Evolutionary conservation across 768 basidiomycete species (phyloP).

Genomic region (Leccinum imitatum): DNA sequence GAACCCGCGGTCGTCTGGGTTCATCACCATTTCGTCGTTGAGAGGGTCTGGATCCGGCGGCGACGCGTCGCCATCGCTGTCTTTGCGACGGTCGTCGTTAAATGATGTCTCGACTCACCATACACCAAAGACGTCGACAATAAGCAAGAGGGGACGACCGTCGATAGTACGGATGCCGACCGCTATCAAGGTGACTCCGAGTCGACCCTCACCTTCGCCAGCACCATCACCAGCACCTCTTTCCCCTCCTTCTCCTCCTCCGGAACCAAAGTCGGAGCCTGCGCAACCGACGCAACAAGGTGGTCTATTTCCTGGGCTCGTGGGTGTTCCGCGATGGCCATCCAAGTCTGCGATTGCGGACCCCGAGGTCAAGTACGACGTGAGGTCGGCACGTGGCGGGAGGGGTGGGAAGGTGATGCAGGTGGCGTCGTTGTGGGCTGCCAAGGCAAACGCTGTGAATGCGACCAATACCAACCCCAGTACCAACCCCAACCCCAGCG

Average conservation of each 20-base stretch:
- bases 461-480: neutral
- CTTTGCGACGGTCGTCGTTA: constrained; percentile 21
- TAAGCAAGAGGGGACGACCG: neutral
- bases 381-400: constrained; percentile 77
- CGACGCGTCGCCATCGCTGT: constrained; percentile 11
- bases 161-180: constrained; percentile 16
- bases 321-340: constrained; percentile 30
- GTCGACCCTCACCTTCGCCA: neutral
- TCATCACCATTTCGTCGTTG: constrained; percentile 61
- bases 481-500: neutral
- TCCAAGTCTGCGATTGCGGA: constrained; percentile 35
- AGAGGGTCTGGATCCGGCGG: constrained; percentile 27
- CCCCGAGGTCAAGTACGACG: constrained; percentile 64
- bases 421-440: constrained; percentile 73
- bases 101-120: constrained; percentile 19
- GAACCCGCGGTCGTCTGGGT: constrained; percentile 76
- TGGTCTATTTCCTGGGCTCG: constrained; percentile 15
- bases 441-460: constrained; percentile 36
- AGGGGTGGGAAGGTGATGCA: constrained; percentile 72
- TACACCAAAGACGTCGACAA: neutral
- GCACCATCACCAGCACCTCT: neutral
- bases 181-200: constrained; percentile 9
- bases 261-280: constrained; percentile 14
- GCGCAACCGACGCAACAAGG: constrained; percentile 2
- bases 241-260: constrained; percentile 1